Base-by-base conservation (phyloP, 805 yeast species). In the Torulaspora quercuum region DNA sequence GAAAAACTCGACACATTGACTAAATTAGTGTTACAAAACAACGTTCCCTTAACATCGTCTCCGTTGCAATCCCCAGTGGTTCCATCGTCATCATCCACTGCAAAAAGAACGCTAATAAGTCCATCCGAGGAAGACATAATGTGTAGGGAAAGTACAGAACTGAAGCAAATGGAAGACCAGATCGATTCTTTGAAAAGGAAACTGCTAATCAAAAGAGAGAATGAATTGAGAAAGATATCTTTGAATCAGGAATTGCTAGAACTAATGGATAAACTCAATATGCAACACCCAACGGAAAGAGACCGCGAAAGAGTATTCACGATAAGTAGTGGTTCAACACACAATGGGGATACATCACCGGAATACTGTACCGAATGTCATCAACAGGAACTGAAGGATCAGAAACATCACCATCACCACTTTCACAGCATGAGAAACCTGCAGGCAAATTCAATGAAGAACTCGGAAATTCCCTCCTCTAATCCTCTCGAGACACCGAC, bases 121-220 rank as follows among this genome's bases (percentile, higher is more conserved):
- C 57, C 57, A 11, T 41, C 52, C 2, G 68, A 65, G 21, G 59
- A 55, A 32, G 68, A 63, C 24, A 57, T 63, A 28, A 45, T 64
- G 32, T 37, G 57, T 13, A 52, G 48, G 33, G 69, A 65, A 33
- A 61, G 64, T 13, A 44, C 48, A 14, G 69, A 65, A 33, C 48
- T 66, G 17, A 53, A 53, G 29, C 50, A 50, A 18, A 42, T 66
- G 23, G 61, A 64, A 33, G 52, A 50, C 6, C 60, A 61, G 33
- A 59, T 66, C n/a, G 53, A 50, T 16, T 45, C 52, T 3, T 48
- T 62, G 18, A 58, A 56, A 23, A 42, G 55, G n/a, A 59, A 55
- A 30, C 47, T 66, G 10, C 50, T 53, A 11, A 46, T 59, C 16
- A 59, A 61, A 39, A 59, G 61, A 25, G 65, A 63, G 26, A 62